Percentiles rank a stretch among this genome's conserved stretches.
phyloP scores from a whole-genome alignment of 495 filamentous ascomycete species.

The Trichocladium uniseriatum region DNA sequence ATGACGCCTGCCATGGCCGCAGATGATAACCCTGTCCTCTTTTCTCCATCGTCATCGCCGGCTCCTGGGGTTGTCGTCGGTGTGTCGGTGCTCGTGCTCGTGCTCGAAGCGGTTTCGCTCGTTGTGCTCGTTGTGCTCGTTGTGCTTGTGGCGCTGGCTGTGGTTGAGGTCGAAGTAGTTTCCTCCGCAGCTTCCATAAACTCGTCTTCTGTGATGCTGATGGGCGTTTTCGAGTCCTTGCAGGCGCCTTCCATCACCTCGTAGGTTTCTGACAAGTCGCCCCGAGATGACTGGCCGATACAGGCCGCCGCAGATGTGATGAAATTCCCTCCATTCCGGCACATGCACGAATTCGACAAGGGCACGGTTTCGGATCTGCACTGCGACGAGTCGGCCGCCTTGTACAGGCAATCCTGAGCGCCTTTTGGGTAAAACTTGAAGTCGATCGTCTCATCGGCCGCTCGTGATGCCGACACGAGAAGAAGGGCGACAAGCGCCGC shows the following conservation, averaged over 20 bases:
- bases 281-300: conserved; percentile 24
- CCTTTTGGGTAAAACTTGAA: conserved; percentile 35
- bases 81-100: neutral
- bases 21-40: conserved; percentile 9
- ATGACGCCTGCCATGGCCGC: conserved; percentile 22
- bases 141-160: neutral
- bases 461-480: conserved; percentile 18
- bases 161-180: conserved; percentile 1
- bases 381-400: conserved; percentile 23
- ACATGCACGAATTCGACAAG: conserved; percentile 36
- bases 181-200: conserved; percentile 27
- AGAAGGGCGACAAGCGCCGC: conserved; percentile 23
- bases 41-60: neutral
- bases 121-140: neutral
- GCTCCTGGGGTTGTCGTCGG: neutral
- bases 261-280: conserved; percentile 29
- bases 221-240: conserved; percentile 21
- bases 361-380: conserved; percentile 25
- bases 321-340: conserved; percentile 36
- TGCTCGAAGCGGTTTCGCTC: conserved; percentile 5
- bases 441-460: conserved; percentile 25
- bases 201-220: conserved; percentile 20
- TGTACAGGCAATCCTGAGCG: conserved; percentile 32
- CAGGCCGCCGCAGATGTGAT: conserved; percentile 34
- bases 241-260: conserved; percentile 26